Percentiles rank a stretch among this genome's conserved stretches.
These are phyloP conservation scores for Cynanchum wilfordii DNA, from an alignment of 257 asterid species.

Conservation along the genomic window DNA sequence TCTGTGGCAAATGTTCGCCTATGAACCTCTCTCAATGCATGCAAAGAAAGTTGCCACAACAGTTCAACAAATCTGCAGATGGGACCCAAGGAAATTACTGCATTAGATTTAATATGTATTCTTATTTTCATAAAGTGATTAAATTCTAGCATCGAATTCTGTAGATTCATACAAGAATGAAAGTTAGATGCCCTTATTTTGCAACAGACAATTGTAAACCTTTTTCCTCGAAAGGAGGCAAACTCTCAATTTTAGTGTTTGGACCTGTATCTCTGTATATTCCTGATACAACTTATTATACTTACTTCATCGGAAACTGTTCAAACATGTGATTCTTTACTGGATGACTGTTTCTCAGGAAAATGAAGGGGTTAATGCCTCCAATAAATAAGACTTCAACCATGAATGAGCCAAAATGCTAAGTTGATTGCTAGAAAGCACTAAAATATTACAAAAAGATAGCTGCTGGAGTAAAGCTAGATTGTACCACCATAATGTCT, in stretches of 20 bases:
- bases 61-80: constrained; percentile 87
- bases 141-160: background rate
- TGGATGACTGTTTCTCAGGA: background rate
- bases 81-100: constrained; percentile 16
- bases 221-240: background rate
- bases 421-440: constrained; percentile 5
- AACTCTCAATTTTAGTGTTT: background rate
- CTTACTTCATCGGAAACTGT: background rate
- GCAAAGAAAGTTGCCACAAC: constrained; percentile 97
- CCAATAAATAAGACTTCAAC: background rate
- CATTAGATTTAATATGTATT: background rate
- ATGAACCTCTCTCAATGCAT: constrained; percentile 97
- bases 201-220: background rate
- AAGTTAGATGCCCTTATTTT: background rate
- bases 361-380: background rate
- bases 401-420: background rate
- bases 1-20: constrained; percentile 85
- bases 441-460: background rate
- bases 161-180: background rate
- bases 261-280: background rate
- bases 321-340: background rate
- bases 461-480: background rate
- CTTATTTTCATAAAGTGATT: background rate
- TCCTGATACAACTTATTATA: background rate
- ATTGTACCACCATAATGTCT: too few relatives aligned